Conservation (phyloP, 2,329 filamentous ascomycete species). For the Ophiocordyceps camponoti-saundersi region DNA sequence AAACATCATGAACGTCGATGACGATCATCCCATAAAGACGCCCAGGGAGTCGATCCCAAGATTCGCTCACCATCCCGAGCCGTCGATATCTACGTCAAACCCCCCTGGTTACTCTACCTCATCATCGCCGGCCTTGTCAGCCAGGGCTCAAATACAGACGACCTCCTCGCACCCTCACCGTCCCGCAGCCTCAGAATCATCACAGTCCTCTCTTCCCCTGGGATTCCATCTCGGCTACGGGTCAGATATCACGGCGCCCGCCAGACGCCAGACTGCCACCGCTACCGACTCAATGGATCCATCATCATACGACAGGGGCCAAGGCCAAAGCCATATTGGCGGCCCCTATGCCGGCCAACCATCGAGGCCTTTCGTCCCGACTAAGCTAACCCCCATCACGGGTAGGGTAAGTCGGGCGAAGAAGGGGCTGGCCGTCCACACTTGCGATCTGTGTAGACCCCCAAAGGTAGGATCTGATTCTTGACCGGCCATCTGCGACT, state of each 20-base stretch:
- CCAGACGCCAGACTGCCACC: constrained; percentile 25
- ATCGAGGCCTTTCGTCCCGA: constrained; percentile 23
- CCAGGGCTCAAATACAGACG: constrained; percentile 17
- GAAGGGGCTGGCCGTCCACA: constrained; percentile 41
- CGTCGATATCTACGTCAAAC: constrained; percentile 18
- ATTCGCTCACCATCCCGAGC: constrained; percentile 10
- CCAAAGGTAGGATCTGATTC: constrained; percentile 24
- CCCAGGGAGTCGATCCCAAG: constrained; percentile 21
- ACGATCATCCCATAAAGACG: constrained; percentile 31
- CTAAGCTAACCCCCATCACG: constrained; percentile 38
- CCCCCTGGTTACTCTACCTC: constrained; percentile 18
- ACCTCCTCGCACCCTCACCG: constrained; percentile 8
- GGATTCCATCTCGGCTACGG: constrained; percentile 8
- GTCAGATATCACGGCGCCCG: constrained; percentile 4
- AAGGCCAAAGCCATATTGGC: constrained; percentile 6
- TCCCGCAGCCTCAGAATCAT: constrained; percentile 8
- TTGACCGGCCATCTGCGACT: neutral
- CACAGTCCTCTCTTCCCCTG: constrained; percentile 8
- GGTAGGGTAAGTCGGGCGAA: constrained; percentile 38
- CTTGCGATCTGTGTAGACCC: constrained; percentile 32
- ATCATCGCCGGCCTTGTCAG: constrained; percentile 13
- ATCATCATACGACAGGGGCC: constrained; percentile 9
- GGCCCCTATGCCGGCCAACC: constrained; percentile 10
- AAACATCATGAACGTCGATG: constrained; percentile 39
- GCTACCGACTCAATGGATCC: constrained; percentile 33